Percentiles rank a stretch among this genome's conserved stretches.
Evolutionary conservation across 1,139 yeast species (phyloP).

Genomic region (Taphrina populina): DNA sequence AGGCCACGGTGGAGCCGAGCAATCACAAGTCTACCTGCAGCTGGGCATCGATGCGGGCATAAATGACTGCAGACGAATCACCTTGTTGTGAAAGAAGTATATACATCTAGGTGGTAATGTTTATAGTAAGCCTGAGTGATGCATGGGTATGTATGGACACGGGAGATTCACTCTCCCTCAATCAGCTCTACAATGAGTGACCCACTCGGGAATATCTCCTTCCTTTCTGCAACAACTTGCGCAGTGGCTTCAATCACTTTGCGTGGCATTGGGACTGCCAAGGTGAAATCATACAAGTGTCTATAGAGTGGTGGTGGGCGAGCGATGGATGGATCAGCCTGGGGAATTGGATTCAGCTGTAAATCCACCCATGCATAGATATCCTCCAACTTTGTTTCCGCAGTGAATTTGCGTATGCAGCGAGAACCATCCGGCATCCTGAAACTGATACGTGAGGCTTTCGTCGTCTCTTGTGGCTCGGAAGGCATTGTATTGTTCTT

Average conservation of each 20-base stretch:
- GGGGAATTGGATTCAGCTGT: conserved; percentile 41
- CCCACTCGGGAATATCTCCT: conserved; percentile 60
- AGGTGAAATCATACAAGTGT: conserved; percentile 52
- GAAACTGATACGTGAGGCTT: conserved; percentile 49
- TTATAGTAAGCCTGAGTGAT: too few relatives aligned
- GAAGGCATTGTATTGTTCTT: conserved; percentile 49
- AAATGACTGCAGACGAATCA: too few relatives aligned
- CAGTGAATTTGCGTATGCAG: conserved; percentile 56
- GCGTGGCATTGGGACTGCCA: conserved; percentile 61
- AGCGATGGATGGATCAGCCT: conserved; percentile 44
- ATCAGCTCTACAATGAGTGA: conserved; percentile 55
- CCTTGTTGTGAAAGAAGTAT: too few relatives aligned
- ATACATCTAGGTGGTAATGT: too few relatives aligned
- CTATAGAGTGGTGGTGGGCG: conserved; percentile 48
- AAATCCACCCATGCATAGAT: conserved; percentile 58
- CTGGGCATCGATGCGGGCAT: too few relatives aligned
- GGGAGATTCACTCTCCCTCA: conserved; percentile 46
- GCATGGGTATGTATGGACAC: too few relatives aligned
- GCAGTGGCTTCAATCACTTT: conserved; percentile 47
- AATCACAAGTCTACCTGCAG: too few relatives aligned
- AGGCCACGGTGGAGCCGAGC: too few relatives aligned
- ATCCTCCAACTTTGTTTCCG: conserved; percentile 53
- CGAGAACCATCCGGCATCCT: conserved; percentile 63
- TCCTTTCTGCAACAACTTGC: conserved; percentile 48
- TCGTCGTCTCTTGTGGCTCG: conserved; percentile 42